Evolutionary conservation across 495 filamentous ascomycete genomes (phyloP), one percentile per base, ranked within the genome.

Genomic region (Aspergillus baeticus): DNA sequence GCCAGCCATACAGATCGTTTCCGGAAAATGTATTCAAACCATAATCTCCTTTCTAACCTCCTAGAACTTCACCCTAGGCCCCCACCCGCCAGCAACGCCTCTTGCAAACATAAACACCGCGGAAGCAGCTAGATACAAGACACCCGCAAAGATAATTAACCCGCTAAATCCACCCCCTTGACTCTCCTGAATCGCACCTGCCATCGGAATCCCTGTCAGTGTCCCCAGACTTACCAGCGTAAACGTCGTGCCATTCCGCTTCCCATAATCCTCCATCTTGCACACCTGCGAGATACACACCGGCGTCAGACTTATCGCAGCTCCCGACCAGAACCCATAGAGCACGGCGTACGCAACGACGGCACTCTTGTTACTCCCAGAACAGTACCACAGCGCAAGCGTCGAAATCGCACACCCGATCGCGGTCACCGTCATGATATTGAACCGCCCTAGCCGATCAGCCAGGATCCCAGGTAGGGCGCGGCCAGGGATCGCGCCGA

Each of bases 161-260:
- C 79, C 81, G 60, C 64, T 62, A 6, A 69, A 69, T 17, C 63
- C 59, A 2, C 65, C 63, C 21, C 44, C 46, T 39, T 67, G 42
- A 8, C 42, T 38, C 33, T 65, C 48, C 47, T 66, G 63, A 13
- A 72, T 69, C 17, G 67, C 62, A 0, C 92, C 92, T 0, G 86
- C 91, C 57, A 96, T 92, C 0, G 92, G 91, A 22, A 94, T 82
- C 6, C 87, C 89, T 6, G 84, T 90, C 29, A 96, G 72, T 2
- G 73, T 80, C 4, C 83, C 83, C 44, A 87, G 53, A 23, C 79
- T 81, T 5, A 82, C 82, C 6, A 88, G 61, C 2, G 77, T 81
- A 55, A 84, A 88, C 20, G 76, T 78, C 0, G 83, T 86, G 2
- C 83, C 86, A 59, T 82, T 86, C 46, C 82, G 81, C 60, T 83